A percentile compares a stretch with the other conserved stretches of the same genome.
Evolutionary conservation across 225 moss, liverwort and hornwort genomes (phyloP).

Genomic region (Marchantia polymorpha): DNA sequence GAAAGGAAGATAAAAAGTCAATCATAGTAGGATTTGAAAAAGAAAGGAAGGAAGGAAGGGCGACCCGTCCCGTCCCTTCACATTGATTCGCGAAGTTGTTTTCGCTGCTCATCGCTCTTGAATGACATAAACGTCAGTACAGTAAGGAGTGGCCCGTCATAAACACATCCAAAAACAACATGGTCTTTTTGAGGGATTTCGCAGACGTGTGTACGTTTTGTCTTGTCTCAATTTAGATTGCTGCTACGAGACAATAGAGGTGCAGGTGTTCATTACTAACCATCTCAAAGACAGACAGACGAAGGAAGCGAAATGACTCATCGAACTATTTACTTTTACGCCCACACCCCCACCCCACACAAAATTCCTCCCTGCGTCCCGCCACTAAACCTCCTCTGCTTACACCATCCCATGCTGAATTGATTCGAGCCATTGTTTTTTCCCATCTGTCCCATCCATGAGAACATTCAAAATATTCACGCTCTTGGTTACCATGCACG

Average conservation of each 20-base stretch:
- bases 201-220: slow-evolving; percentile 26
- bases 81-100: slow-evolving; percentile 7
- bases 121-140: slow-evolving; percentile 22
- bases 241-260: background rate
- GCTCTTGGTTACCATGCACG: background rate
- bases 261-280: background rate
- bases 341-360: background rate
- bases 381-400: background rate
- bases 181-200: background rate
- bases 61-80: slow-evolving; percentile 1
- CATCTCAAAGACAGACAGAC: background rate
- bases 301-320: background rate
- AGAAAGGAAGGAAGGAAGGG: background rate
- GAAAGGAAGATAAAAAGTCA: slow-evolving; percentile 10
- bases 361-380: too few species aligned
- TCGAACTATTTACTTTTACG: background rate
- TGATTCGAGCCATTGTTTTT: background rate
- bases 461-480: background rate
- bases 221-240: slow-evolving; percentile 15
- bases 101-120: slow-evolving; percentile 15
- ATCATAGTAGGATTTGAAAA: background rate
- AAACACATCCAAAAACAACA: slow-evolving; percentile 14
- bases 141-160: slow-evolving; percentile 7
- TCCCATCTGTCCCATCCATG: background rate
- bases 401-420: background rate